These are phyloP conservation scores for Citropsis articulata DNA, from an alignment of 345 rosid genomes.

Conservation along the genomic window DNA sequence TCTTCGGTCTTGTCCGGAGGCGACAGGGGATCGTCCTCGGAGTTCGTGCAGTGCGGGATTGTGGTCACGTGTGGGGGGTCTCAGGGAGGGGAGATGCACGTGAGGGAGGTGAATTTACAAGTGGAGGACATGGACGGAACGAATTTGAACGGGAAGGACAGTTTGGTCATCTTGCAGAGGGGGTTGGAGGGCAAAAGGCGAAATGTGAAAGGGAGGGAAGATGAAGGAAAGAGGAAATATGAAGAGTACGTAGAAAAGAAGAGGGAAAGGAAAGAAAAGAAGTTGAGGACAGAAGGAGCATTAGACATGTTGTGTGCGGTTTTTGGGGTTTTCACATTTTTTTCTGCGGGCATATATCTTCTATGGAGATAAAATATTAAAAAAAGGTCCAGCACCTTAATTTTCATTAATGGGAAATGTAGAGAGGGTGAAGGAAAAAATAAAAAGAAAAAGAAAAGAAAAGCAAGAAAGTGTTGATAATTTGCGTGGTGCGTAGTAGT, in stretches of 20 bases:
- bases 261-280: conserved; percentile 47
- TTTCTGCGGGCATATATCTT: conserved; percentile 26
- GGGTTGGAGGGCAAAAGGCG: conserved; percentile 51
- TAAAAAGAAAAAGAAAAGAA: no score
- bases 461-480: neutral
- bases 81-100: conserved; percentile 50
- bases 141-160: conserved; percentile 57
- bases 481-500: no score
- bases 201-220: conserved; percentile 26
- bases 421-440: neutral
- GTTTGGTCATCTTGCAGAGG: conserved; percentile 45
- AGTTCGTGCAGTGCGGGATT: conserved; percentile 44
- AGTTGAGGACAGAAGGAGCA: conserved; percentile 41
- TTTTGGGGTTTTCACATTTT: conserved; percentile 41
- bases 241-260: conserved; percentile 46
- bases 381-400: neutral
- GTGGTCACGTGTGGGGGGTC: conserved; percentile 51
- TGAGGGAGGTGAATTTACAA: conserved; percentile 65
- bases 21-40: conserved; percentile 25
- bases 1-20: conserved; percentile 27
- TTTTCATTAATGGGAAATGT: no score
- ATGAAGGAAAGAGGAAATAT: conserved; percentile 34
- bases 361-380: conserved; percentile 21
- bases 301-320: conserved; percentile 51
- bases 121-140: conserved; percentile 73